Conservation (phyloP, 768 basidiomycete genomes). For the Lanmaoa rubissima region DNA sequence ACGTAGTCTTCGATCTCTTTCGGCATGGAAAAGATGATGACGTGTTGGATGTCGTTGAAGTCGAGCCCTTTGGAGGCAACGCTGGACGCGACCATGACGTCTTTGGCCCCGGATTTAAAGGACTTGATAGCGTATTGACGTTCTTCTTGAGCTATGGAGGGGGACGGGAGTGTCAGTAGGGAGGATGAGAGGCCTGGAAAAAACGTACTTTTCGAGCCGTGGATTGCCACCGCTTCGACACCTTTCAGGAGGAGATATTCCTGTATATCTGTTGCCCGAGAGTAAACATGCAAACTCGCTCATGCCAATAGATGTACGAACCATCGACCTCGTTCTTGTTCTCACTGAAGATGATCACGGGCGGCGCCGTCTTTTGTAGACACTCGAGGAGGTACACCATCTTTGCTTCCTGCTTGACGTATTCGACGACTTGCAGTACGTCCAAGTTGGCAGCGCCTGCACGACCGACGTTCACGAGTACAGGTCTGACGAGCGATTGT, state of each 20-base stretch:
- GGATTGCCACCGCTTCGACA: conserved; percentile 97
- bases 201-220: conserved; percentile 88
- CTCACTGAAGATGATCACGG: conserved; percentile 96
- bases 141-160: conserved; percentile 85
- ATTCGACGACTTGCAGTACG: conserved; percentile 95
- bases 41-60: conserved; percentile 98
- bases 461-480: conserved; percentile 96
- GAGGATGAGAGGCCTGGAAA: not conserved
- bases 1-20: conserved; percentile 99
- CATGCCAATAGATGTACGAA: conserved; percentile 33
- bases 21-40: conserved; percentile 99
- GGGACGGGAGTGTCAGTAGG: not conserved
- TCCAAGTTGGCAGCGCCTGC: conserved; percentile 98
- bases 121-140: conserved; percentile 98
- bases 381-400: conserved; percentile 99
- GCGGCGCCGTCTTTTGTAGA: conserved; percentile 96
- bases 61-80: conserved; percentile 98
- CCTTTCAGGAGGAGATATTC: conserved; percentile 96
- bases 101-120: conserved; percentile 96
- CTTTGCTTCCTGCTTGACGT: conserved; percentile 99
- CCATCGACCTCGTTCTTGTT: conserved; percentile 99
- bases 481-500: conserved; percentile 90
- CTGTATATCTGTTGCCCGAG: conserved; percentile 76
- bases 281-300: not conserved
- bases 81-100: conserved; percentile 98